Evolutionary conservation across 768 basidiomycete species (phyloP).

Genomic region (Trametes elegans): DNA sequence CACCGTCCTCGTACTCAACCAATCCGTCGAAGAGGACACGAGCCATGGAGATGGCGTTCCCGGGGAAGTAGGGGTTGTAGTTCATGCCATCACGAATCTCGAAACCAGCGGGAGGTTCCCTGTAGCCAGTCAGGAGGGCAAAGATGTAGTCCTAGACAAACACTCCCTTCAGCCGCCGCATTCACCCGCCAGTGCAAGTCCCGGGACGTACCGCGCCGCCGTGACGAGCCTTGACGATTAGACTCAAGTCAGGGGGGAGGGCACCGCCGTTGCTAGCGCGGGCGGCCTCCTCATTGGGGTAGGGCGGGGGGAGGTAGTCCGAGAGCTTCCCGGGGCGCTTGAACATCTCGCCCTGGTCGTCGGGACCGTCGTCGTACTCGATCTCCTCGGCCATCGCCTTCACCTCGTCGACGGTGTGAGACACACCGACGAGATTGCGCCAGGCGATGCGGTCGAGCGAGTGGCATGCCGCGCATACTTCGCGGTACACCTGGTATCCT

Average conservation of each 20-base stretch:
- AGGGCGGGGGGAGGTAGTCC: conserved; percentile 93
- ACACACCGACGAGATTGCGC: conserved; percentile 98
- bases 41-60: conserved; percentile 98
- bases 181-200: background rate
- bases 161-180: background rate
- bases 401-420: conserved; percentile 89
- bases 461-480: conserved; percentile 98
- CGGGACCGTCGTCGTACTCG: conserved; percentile 95
- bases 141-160: conserved; percentile 86
- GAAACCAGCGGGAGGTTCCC: conserved; percentile 93
- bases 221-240: conserved; percentile 98
- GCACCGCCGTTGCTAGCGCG: conserved; percentile 93
- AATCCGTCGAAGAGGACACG: conserved; percentile 93
- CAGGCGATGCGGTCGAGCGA: conserved; percentile 99
- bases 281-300: conserved; percentile 97
- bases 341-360: conserved; percentile 97
- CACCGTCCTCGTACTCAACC: conserved; percentile 95
- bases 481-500: conserved; percentile 96
- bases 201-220: conserved; percentile 78
- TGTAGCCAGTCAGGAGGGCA: conserved; percentile 94
- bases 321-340: conserved; percentile 97
- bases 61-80: conserved; percentile 99
- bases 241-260: conserved; percentile 92
- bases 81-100: conserved; percentile 97
- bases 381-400: conserved; percentile 93